Percentiles rank a stretch among this genome's conserved stretches.
Conservation (phyloP, 306 rosid species). For the Sechiopsis laciniata region DNA sequence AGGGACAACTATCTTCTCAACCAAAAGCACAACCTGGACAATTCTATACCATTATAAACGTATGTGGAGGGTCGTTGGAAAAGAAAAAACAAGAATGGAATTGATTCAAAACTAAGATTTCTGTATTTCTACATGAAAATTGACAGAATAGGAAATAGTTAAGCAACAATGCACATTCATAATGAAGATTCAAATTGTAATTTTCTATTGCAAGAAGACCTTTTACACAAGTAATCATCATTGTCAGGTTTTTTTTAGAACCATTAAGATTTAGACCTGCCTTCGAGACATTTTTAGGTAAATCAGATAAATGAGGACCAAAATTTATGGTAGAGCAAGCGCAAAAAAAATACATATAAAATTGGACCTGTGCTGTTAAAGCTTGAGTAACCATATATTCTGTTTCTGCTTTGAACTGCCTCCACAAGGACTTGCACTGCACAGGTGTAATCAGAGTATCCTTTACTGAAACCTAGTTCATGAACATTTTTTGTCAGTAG, state of each 20-base stretch:
- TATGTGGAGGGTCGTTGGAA: not conserved
- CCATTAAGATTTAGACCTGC: too few relatives aligned
- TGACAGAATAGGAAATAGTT: not conserved
- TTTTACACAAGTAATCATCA: too few relatives aligned
- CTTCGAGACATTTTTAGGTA: not conserved
- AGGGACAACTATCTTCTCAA: too few relatives aligned
- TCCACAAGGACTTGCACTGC: slow-evolving; percentile 87
- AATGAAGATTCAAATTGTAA: not conserved
- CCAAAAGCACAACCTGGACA: not conserved
- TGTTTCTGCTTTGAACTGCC: slow-evolving; percentile 74
- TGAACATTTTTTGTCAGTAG: not conserved
- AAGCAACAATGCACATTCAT: slow-evolving; percentile 5
- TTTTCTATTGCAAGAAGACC: too few relatives aligned
- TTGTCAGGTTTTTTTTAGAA: too few relatives aligned
- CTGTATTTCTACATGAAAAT: not conserved
- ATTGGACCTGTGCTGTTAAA: slow-evolving; percentile 66
- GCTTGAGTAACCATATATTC: slow-evolving; percentile 79
- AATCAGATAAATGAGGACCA: not conserved
- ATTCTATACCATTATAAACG: not conserved
- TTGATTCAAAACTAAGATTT: not conserved
- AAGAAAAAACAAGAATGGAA: not conserved
- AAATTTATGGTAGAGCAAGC: not conserved
- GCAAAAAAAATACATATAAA: not conserved
- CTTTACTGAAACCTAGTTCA: slow-evolving; percentile 50
- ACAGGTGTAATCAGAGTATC: slow-evolving; percentile 67